Percentiles rank a stretch among this genome's conserved stretches.
Conservation (phyloP, 2,329 filamentous ascomycete species). For the Fusarium sp. region DNA sequence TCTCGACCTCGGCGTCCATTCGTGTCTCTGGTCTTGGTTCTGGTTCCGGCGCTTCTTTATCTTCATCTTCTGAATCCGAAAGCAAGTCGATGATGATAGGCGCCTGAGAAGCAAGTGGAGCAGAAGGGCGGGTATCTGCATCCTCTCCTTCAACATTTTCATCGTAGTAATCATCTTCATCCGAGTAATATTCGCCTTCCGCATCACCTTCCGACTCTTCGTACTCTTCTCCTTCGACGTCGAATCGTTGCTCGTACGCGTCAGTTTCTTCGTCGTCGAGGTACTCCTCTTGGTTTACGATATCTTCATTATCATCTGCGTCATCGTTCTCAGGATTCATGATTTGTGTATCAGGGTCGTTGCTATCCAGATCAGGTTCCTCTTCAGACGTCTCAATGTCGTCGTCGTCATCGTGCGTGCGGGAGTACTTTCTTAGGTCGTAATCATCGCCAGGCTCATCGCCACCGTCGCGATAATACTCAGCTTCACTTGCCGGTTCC, state of each 20-base stretch:
- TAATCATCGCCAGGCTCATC: conserved; percentile 52
- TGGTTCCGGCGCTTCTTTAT: conserved; percentile 52
- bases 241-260: conserved; percentile 37
- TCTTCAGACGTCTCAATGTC: conserved; percentile 49
- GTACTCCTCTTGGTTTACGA: conserved; percentile 38
- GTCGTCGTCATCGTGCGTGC: conserved; percentile 51
- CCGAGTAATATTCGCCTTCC: conserved; percentile 45
- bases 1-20: not conserved
- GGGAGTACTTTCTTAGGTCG: conserved; percentile 51
- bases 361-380: conserved; percentile 46
- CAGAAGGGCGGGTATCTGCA: conserved; percentile 24
- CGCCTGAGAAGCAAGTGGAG: conserved; percentile 42
- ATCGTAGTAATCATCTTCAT: conserved; percentile 47
- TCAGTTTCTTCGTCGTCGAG: conserved; percentile 28
- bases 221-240: conserved; percentile 35
- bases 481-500: conserved; percentile 36
- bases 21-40: not conserved
- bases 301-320: conserved; percentile 47
- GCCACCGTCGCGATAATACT: conserved; percentile 43
- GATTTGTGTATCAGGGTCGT: conserved; percentile 41
- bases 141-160: conserved; percentile 40
- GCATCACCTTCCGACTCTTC: conserved; percentile 49
- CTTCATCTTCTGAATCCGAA: conserved; percentile 61
- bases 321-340: conserved; percentile 41
- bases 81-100: conserved; percentile 62